Evolutionary conservation across 768 basidiomycete genomes (phyloP).

Genomic region (Auriculariales sp.): DNA sequence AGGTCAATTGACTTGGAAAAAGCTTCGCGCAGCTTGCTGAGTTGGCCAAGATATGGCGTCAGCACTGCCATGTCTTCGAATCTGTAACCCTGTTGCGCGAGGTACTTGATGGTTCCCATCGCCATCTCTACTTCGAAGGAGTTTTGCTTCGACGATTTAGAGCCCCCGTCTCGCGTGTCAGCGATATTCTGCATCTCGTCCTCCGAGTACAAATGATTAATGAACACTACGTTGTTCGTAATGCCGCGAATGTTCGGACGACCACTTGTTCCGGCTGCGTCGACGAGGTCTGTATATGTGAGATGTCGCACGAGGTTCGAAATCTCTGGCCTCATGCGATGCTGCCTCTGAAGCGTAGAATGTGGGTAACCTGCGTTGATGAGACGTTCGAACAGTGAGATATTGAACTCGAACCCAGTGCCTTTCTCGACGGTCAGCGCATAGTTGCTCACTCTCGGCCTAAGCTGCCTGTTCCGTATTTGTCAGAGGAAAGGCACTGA

Average conservation of each 20-base stretch:
- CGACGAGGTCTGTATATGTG: constrained; percentile 50
- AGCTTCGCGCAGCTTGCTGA: constrained; percentile 32
- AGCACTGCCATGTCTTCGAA: constrained; percentile 46
- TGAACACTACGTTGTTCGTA: constrained; percentile 44
- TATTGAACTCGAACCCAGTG: constrained; percentile 51
- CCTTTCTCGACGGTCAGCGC: constrained; percentile 50
- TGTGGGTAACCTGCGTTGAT: constrained; percentile 51
- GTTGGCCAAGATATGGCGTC: constrained; percentile 57
- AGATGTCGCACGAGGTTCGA: constrained; percentile 43
- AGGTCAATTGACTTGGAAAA: constrained; percentile 35
- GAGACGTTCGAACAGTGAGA: constrained; percentile 55
- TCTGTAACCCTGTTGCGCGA: constrained; percentile 53
- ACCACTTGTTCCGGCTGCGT: constrained; percentile 33
- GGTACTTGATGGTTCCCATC: constrained; percentile 47
- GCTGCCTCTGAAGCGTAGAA: constrained; percentile 36
- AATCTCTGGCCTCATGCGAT: constrained; percentile 66
- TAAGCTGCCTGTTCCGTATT: constrained; percentile 41
- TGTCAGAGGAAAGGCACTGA: neutral
- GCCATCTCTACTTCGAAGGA: constrained; percentile 42
- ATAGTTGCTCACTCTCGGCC: constrained; percentile 59
- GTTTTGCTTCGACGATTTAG: neutral
- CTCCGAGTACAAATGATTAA: constrained; percentile 41
- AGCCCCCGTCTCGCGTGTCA: no score
- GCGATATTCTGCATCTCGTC: no score
- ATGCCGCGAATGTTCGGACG: constrained; percentile 42